phyloP scores from a whole-genome alignment of 768 basidiomycete genomes.

The Auricularia sp. region DNA sequence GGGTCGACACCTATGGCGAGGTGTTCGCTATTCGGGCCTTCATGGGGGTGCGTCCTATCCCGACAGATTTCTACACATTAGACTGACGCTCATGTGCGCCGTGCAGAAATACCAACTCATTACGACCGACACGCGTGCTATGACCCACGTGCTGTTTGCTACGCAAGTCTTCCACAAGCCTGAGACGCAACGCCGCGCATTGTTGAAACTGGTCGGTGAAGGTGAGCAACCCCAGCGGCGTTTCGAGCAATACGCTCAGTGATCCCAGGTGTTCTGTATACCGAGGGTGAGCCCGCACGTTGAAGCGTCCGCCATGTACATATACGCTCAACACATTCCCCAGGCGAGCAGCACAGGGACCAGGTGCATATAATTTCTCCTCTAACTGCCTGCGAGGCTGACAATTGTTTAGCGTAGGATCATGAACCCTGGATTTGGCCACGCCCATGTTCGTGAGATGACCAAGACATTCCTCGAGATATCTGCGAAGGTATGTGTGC shows the following conservation, averaged over 20 bases:
- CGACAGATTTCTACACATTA: neutral
- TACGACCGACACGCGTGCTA: conserved; percentile 50
- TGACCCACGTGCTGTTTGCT: conserved; percentile 55
- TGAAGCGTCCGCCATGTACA: no score
- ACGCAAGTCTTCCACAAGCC: conserved; percentile 48
- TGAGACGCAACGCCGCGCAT: conserved; percentile 17
- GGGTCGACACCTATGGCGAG: neutral
- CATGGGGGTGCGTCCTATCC: neutral
- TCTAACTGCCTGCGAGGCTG: neutral
- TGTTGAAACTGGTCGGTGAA: conserved; percentile 9
- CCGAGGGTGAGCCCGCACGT: neutral
- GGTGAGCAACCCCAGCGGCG: neutral
- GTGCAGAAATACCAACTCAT: conserved; percentile 27
- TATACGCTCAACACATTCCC: conserved; percentile 14
- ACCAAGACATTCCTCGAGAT: conserved; percentile 49
- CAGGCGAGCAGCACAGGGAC: neutral
- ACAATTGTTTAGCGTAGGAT: neutral
- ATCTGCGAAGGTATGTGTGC: conserved; percentile 30
- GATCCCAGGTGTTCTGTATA: neutral
- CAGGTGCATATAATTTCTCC: neutral
- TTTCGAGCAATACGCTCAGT: no score
- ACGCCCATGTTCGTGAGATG: conserved; percentile 44
- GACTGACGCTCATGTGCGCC: no score
- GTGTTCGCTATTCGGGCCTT: neutral
- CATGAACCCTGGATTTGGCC: conserved; percentile 57